Conservation (phyloP, 306 rosid genomes). For the Cucurbita moschata region DNA sequence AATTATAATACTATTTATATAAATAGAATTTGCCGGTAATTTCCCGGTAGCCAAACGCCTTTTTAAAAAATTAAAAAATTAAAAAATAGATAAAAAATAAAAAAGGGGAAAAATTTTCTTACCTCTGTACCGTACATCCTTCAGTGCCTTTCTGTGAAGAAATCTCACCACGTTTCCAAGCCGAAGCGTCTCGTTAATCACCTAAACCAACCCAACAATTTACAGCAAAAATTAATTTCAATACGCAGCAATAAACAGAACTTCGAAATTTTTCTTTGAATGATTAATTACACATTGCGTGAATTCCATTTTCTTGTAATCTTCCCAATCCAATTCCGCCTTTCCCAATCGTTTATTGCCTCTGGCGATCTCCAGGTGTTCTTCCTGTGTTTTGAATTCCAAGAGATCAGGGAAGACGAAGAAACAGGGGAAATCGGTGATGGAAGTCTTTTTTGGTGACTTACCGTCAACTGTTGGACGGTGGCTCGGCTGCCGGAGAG, state of each 20-base stretch:
- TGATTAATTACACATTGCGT: conserved; percentile 73
- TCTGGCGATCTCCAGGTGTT: conserved; percentile 58
- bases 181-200: conserved; percentile 85
- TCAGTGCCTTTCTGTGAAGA: conserved; percentile 85
- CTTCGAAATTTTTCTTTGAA: background rate
- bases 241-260: background rate
- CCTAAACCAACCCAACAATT: conserved; percentile 27
- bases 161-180: conserved; percentile 91
- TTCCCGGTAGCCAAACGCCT: background rate
- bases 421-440: background rate
- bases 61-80: too few species aligned
- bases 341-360: conserved; percentile 54
- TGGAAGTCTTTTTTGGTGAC: background rate
- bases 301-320: conserved; percentile 84
- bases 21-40: background rate
- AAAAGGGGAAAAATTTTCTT: background rate
- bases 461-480: conserved; percentile 54
- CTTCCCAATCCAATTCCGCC: conserved; percentile 73
- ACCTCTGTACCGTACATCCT: conserved; percentile 85
- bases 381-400: conserved; percentile 31
- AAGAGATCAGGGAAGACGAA: background rate
- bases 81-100: too few species aligned
- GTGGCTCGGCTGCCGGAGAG: conserved; percentile 61
- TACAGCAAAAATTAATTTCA: background rate
- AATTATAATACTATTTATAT: background rate